Base-by-base conservation (phyloP, 1,284 basidiomycete species). In the Cryptococcus hybrid region DNA sequence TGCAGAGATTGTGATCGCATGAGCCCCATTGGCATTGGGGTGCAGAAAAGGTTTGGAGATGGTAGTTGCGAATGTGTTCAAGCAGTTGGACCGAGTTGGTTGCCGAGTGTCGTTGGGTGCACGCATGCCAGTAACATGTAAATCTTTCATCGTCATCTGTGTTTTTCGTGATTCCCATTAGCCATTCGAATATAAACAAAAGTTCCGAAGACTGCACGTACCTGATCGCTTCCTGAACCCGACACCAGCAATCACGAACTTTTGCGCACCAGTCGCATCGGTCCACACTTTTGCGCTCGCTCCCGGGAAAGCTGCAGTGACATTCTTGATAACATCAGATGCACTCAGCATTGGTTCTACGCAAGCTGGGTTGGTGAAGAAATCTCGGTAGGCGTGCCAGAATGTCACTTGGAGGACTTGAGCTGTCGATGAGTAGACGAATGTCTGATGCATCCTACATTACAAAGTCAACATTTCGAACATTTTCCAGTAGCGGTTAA, bases 321-420 rank as follows among this genome's bases (percentile, higher is more conserved):
- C 73, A 47, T 77, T 76, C 59, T 75, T 75, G 66, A 78, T 77
- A 13, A 77, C 70, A 55, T 78, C 77, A 6, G 71, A 69, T 3
- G 75, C 77, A 46, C 63, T 61, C n/a, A 77, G 53, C 8, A 77
- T 57, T 49, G 67, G 68, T 51, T 76, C 68, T 36, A 69, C 62
- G 15, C 70, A 68, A 2, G 60, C 49, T 3, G 65, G 59, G 51
- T 67, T 60, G 12, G 60, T 59, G 67, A 78, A 78, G 54, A 76
- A 75, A 54, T 73, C 71, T 8, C 71, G 66, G 57, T 78, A 78
- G 18, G 74, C 70, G 44, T 72, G 70, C 75, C 75, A 78, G 63
- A 78, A 76, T 0, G 69, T 68, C n/a, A 75, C 72, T 58, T 78
- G 77, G 35, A 71, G 66, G 7, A 77, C 50, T 52, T 77, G 70